phyloP scores from a whole-genome alignment of 2,329 filamentous ascomycete species.

The Teratosphaeria zuluensis region DNA sequence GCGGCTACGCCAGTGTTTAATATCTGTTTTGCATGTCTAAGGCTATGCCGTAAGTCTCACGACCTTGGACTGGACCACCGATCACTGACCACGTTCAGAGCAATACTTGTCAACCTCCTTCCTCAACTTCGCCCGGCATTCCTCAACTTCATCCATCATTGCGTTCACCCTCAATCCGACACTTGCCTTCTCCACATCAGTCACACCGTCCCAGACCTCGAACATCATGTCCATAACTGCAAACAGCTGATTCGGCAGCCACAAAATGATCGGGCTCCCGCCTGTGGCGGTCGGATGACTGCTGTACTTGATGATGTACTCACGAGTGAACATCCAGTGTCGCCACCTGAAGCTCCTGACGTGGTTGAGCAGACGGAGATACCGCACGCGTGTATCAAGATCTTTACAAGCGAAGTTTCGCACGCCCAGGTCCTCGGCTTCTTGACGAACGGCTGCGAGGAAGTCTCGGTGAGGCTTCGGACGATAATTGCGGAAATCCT shows the following conservation, averaged over 20 bases:
- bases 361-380: conserved; percentile 52
- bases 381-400: conserved; percentile 30
- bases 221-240: conserved; percentile 65
- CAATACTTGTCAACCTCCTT: conserved; percentile 54
- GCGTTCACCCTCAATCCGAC: conserved; percentile 21
- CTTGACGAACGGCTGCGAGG: conserved; percentile 57
- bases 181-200: conserved; percentile 5
- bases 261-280: conserved; percentile 73
- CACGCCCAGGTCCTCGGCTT: conserved; percentile 43
- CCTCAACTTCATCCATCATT: conserved; percentile 57
- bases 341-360: conserved; percentile 75
- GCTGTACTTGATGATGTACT: conserved; percentile 75
- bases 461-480: conserved; percentile 84
- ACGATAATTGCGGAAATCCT: conserved; percentile 81
- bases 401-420: conserved; percentile 42
- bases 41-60: too few relatives aligned
- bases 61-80: not conserved
- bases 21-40: too few relatives aligned
- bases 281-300: conserved; percentile 69
- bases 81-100: not conserved
- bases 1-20: too few relatives aligned
- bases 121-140: conserved; percentile 55
- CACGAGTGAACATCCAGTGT: conserved; percentile 76
- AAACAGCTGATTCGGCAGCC: conserved; percentile 71
- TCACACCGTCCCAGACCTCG: conserved; percentile 40